Evolutionary conservation across 345 rosid species (phyloP), one percentile per base, ranked within the genome.

Genomic region (Eucalyptus camaldulensis): DNA sequence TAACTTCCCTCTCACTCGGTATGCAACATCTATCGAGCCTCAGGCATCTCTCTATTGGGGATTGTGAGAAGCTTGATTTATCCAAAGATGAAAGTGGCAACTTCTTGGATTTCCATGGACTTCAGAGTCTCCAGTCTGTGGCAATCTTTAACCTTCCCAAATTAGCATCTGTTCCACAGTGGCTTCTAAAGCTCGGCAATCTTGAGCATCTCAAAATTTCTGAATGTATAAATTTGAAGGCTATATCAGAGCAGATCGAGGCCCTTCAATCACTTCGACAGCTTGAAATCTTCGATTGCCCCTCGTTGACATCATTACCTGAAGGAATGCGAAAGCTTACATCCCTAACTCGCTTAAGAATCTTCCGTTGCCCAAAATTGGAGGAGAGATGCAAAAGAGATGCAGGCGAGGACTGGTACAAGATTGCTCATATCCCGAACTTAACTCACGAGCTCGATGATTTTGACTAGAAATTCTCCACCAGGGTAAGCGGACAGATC

Each of bases 171-270:
- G 0, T 67, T 21, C 80, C 80, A 31, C 80, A 4, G 12, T 67
- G 43, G 22, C 80, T 67, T 67, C 43, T 67, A 8, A 12, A 67
- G 80, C 1, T 3, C 12, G 5, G 80, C 6, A 67, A 31, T 67
- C 80, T 67, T 10, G 0, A 31, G 22, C 22, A 6, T 31, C 43
- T 67, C 11, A 0, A 1, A 2, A 67, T 67, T 15, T 1, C 0
- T 0, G 3, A 4, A 0, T 67, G 80, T 1, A 3, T 7, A 3
- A 50, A 50, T 50, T 0, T 50, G 53, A 50, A 50, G 53, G 53
- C 53, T 50, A 14, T 50, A 50, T 15, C 53, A 50, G 19, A 50
- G 53, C 53, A 15, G 7, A 50, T 50, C 3, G 7, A 50, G 19
- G 53, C 53, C 53, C 53, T 50, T 50, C 53, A 50, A 50, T 50